Conservation (phyloP, 495 filamentous ascomycete species). For the Talaromyces stipitatus region DNA sequence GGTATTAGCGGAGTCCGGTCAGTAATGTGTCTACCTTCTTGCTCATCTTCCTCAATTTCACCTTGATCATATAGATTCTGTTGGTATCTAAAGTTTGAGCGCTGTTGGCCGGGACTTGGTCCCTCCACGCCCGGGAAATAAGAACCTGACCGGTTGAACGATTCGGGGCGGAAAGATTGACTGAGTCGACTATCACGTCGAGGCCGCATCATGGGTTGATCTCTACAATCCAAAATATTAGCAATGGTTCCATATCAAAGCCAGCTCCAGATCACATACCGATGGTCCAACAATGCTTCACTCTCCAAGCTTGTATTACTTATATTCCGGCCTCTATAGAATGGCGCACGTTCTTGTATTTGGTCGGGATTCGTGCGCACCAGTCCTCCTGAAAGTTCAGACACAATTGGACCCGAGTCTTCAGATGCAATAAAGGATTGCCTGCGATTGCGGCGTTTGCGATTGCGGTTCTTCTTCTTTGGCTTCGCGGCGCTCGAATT, state of each 20-base stretch:
- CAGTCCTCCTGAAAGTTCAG: not conserved
- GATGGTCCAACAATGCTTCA: constrained; percentile 70
- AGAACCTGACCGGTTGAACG: constrained; percentile 18
- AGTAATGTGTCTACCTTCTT: constrained; percentile 43
- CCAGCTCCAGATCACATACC: constrained; percentile 35
- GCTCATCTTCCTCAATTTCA: constrained; percentile 21
- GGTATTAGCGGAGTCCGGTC: constrained; percentile 38
- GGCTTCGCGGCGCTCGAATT: constrained; percentile 18
- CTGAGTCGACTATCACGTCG: constrained; percentile 53
- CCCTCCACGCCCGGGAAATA: constrained; percentile 22
- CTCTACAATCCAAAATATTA: constrained; percentile 32
- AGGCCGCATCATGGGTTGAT: constrained; percentile 62
- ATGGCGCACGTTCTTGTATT: constrained; percentile 18
- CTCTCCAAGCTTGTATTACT: constrained; percentile 81
- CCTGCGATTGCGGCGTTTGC: constrained; percentile 33
- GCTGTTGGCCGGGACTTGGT: constrained; percentile 5
- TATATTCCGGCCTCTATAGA: constrained; percentile 54
- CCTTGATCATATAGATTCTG: constrained; percentile 7
- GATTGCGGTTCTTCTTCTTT: constrained; percentile 33
- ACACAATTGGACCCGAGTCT: constrained; percentile 12
- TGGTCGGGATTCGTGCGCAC: not conserved
- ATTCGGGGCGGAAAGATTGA: constrained; percentile 40
- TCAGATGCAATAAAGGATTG: constrained; percentile 29
- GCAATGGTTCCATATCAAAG: not conserved
- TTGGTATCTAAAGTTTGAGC: constrained; percentile 12